These are phyloP conservation scores for Leishmania tarentolae DNA, from an alignment of 208 protist species.

Conservation along the genomic window DNA sequence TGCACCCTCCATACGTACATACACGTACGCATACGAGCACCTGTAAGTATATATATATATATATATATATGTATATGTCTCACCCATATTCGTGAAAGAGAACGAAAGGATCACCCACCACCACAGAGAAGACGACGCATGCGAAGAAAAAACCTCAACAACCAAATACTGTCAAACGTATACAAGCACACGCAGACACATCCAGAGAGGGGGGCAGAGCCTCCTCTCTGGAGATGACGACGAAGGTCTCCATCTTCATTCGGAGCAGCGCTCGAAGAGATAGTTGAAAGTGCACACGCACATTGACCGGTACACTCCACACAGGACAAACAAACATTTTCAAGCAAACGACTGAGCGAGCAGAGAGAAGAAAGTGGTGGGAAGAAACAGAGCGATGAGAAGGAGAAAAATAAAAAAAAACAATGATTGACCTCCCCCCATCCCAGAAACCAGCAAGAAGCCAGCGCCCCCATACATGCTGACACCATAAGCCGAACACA, in stretches of 20 bases:
- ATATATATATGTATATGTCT: not conserved
- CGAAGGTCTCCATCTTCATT: not conserved
- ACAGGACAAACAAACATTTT: not conserved
- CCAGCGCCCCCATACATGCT: not conserved
- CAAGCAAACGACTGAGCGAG: not conserved
- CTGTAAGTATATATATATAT: not conserved
- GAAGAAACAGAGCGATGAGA: not conserved
- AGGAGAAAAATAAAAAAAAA: not conserved
- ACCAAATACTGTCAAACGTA: not conserved
- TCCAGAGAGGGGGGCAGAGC: not conserved
- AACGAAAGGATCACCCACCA: not conserved
- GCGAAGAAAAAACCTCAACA: not conserved
- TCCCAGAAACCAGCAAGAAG: not conserved
- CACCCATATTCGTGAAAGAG: not conserved
- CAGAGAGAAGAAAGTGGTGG: not conserved
- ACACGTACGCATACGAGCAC: not conserved
- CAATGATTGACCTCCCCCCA: not conserved
- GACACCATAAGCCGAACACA: not conserved
- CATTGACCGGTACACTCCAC: not conserved
- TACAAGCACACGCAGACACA: not conserved
- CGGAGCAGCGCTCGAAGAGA: not conserved
- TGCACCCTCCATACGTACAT: not conserved
- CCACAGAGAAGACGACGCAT: not conserved
- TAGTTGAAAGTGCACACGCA: not conserved
- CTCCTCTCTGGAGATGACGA: not conserved